phyloP scores from a whole-genome alignment of 2,329 filamentous ascomycete genomes.

The Hyphodiscus sp. region DNA sequence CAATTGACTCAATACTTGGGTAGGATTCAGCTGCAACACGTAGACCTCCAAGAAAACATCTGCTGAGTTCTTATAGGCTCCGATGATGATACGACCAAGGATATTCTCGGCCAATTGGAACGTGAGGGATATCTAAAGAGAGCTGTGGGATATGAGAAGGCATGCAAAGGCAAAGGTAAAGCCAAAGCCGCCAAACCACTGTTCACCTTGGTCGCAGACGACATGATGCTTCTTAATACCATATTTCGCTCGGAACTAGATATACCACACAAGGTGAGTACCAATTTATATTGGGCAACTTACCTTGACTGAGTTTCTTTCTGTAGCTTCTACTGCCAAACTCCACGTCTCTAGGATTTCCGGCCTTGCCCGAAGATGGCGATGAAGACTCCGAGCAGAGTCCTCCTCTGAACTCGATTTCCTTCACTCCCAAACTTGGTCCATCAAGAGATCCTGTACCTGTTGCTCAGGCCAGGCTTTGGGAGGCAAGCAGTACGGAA shows the following conservation, averaged over 20 bases:
- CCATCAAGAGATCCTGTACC: background rate
- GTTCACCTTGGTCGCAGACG: background rate
- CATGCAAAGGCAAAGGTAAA: background rate
- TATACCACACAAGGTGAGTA: background rate
- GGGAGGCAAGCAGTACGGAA: conserved; percentile 12
- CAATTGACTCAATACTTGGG: background rate
- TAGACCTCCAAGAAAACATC: background rate
- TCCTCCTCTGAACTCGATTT: background rate
- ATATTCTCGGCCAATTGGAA: background rate
- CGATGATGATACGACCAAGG: background rate
- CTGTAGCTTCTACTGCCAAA: background rate
- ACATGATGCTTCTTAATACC: background rate
- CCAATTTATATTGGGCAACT: background rate
- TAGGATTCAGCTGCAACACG: background rate
- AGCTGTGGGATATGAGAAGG: background rate
- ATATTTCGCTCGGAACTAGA: background rate
- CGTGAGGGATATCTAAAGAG: background rate
- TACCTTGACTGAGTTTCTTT: background rate
- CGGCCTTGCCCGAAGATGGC: background rate
- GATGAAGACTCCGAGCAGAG: background rate
- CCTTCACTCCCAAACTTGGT: background rate
- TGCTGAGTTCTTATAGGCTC: background rate
- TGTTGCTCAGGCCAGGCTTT: background rate
- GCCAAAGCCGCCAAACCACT: background rate
- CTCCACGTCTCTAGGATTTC: background rate